A percentile compares a stretch with the other conserved stretches of the same genome.
Evolutionary conservation across 768 basidiomycete species (phyloP).

Genomic region (Panellus pusillus): DNA sequence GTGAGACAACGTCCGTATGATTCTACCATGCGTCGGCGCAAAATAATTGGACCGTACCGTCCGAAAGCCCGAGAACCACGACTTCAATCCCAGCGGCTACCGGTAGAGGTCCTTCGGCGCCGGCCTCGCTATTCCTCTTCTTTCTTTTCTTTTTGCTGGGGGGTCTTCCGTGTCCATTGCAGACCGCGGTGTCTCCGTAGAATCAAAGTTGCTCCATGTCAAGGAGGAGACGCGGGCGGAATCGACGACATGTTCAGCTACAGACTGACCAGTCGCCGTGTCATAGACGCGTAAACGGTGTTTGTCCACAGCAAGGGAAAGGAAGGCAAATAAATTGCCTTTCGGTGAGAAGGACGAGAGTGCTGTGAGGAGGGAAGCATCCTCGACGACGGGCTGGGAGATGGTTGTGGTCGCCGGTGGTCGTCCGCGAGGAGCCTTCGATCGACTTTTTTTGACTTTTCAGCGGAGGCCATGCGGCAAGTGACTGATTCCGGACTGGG

Average conservation of each 20-base stretch:
- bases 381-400: conserved; percentile 55
- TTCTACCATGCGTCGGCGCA: conserved; percentile 58
- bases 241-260: conserved; percentile 59
- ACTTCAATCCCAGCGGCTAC: conserved; percentile 35
- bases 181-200: conserved; percentile 26
- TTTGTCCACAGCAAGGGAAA: conserved; percentile 70
- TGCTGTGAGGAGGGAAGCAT: conserved; percentile 40
- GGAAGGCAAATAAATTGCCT: conserved; percentile 55
- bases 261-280: conserved; percentile 50
- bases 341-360: conserved; percentile 62
- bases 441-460: conserved; percentile 50
- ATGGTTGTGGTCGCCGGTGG: conserved; percentile 55
- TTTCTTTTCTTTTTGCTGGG: conserved; percentile 58
- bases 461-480: conserved; percentile 40
- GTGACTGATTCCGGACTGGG: too few relatives aligned
- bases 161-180: conserved; percentile 30
- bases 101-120: conserved; percentile 26
- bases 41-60: conserved; percentile 61
- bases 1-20: conserved; percentile 56
- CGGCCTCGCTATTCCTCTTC: conserved; percentile 35
- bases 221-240: conserved; percentile 55
- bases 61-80: conserved; percentile 58
- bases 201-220: conserved; percentile 47
- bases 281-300: conserved; percentile 69
- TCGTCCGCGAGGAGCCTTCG: conserved; percentile 53